Evolutionary conservation across 768 basidiomycete genomes (phyloP).

Genomic region (Chalciporus piperatus): DNA sequence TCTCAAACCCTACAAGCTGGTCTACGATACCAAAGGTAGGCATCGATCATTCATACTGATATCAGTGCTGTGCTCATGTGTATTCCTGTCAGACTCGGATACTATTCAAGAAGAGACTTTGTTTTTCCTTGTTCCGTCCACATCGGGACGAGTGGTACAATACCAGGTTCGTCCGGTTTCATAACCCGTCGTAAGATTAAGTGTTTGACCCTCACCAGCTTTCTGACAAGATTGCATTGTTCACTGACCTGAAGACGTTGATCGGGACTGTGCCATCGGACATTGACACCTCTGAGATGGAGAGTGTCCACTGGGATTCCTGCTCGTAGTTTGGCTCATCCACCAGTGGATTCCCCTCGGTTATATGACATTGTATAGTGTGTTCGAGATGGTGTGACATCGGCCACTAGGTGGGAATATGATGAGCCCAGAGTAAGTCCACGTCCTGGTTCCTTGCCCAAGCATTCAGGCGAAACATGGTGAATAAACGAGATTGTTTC

Average conservation of each 20-base stretch:
- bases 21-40: conserved; percentile 14
- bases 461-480: no score
- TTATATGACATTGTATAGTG: no score
- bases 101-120: conserved; percentile 53
- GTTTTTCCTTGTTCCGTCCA: conserved; percentile 74
- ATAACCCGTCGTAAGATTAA: neutral
- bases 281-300: conserved; percentile 11
- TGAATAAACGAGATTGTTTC: no score
- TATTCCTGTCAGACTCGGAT: neutral
- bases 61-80: no score
- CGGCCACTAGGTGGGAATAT: no score
- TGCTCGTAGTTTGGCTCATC: neutral
- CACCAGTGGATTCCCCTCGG: no score
- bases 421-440: no score
- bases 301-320: conserved; percentile 1
- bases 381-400: no score
- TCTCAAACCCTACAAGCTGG: conserved; percentile 23
- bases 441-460: no score
- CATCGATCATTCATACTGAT: neutral
- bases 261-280: conserved; percentile 19
- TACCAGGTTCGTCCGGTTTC: conserved; percentile 53
- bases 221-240: conserved; percentile 37
- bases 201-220: conserved; percentile 31
- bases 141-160: conserved; percentile 70
- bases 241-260: conserved; percentile 3